phyloP scores from a whole-genome alignment of 371 early-diverging fungal genomes.

The Haplosporangium sp. region DNA sequence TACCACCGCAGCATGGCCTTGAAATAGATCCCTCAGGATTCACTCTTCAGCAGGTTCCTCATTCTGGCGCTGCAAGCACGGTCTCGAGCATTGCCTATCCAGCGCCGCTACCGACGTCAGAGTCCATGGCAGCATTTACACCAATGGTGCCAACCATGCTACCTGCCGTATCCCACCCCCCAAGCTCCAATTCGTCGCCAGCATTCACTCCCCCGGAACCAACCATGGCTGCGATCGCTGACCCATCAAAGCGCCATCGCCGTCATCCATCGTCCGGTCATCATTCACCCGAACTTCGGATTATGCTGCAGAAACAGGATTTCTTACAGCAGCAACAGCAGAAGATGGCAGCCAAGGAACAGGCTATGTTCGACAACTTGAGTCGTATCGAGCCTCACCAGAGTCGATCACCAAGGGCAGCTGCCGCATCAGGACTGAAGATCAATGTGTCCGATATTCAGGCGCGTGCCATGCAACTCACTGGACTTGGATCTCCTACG shows the following conservation, averaged over 20 bases:
- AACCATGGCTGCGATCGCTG: background rate
- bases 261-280: slow-evolving; percentile 52
- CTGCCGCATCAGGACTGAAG: slow-evolving; percentile 33
- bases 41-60: slow-evolving; percentile 12
- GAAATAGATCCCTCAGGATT: slow-evolving; percentile 21
- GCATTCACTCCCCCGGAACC: slow-evolving; percentile 30
- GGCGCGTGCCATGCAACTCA: slow-evolving; percentile 32
- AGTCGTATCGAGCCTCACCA: slow-evolving; percentile 45
- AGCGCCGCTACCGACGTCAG: slow-evolving; percentile 29
- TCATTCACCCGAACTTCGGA: slow-evolving; percentile 45
- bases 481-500: slow-evolving; percentile 36
- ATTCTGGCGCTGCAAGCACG: slow-evolving; percentile 2
- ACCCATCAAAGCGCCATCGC: slow-evolving; percentile 39
- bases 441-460: slow-evolving; percentile 46
- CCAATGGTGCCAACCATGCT: slow-evolving; percentile 53
- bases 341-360: slow-evolving; percentile 43
- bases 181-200: slow-evolving; percentile 29
- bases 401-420: slow-evolving; percentile 36
- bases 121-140: slow-evolving; percentile 32
- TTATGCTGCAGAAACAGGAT: slow-evolving; percentile 43
- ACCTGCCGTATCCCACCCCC: slow-evolving; percentile 34
- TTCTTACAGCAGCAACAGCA: slow-evolving; percentile 42
- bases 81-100: slow-evolving; percentile 24
- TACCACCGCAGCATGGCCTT: slow-evolving; percentile 14
- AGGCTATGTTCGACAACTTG: slow-evolving; percentile 13